Evolutionary conservation across 2,329 filamentous ascomycete species (phyloP).

Genomic region (Diaporthe sp.): DNA sequence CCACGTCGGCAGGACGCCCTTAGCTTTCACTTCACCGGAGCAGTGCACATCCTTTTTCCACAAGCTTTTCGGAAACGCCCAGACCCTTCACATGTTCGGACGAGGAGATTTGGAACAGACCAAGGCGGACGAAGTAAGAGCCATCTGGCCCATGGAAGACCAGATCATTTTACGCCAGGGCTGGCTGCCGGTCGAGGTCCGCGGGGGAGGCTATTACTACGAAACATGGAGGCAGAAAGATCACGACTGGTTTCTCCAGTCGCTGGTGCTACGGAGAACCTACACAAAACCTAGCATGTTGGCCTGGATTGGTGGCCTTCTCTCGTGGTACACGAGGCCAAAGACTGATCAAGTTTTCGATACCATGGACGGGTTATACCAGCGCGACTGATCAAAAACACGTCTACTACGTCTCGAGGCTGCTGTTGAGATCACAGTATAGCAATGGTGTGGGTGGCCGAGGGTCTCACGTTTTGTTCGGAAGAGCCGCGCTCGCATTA

Average conservation of each 20-base stretch:
- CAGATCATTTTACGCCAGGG: neutral
- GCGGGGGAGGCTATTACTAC: slow-evolving; percentile 33
- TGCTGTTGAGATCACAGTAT: neutral
- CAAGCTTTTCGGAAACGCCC: slow-evolving; percentile 43
- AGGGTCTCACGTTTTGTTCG: neutral
- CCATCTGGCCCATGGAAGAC: slow-evolving; percentile 42
- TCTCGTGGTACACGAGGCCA: neutral
- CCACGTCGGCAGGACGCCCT: neutral
- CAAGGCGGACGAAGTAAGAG: slow-evolving; percentile 45
- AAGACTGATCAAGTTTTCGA: neutral
- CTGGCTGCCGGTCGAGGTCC: neutral
- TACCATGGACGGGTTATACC: no score
- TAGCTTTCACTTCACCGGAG: slow-evolving; percentile 34
- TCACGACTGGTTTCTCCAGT: slow-evolving; percentile 32
- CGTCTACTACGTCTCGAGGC: no score
- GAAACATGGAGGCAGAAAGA: slow-evolving; percentile 33
- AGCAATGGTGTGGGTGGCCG: neutral
- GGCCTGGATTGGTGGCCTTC: neutral
- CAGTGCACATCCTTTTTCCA: slow-evolving; percentile 42
- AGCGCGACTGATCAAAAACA: neutral
- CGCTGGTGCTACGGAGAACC: neutral
- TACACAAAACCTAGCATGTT: slow-evolving; percentile 13
- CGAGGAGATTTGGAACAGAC: slow-evolving; percentile 46
- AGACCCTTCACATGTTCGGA: slow-evolving; percentile 47
- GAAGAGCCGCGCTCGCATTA: neutral